These are phyloP conservation scores for Panellus pusillus DNA, from an alignment of 768 basidiomycete genomes.

Conservation along the genomic window DNA sequence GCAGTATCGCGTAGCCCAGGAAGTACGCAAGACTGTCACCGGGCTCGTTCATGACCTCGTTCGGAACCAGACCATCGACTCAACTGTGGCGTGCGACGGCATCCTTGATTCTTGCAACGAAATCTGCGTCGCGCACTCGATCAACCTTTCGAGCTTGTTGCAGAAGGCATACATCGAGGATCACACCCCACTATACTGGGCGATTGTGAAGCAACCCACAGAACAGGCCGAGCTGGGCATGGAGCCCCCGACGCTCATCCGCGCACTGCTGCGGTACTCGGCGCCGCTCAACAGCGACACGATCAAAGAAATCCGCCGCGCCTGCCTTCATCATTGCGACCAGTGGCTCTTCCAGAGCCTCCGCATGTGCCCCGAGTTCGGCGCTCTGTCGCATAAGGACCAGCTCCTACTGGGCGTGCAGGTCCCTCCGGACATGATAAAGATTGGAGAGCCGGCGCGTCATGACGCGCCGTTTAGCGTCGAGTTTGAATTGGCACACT, in stretches of 20 bases:
- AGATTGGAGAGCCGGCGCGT: constrained; percentile 33
- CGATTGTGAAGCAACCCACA: constrained; percentile 42
- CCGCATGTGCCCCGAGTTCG: constrained; percentile 33
- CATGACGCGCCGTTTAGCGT: constrained; percentile 39
- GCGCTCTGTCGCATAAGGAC: constrained; percentile 26
- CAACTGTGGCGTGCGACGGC: constrained; percentile 17
- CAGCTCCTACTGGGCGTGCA: constrained; percentile 14
- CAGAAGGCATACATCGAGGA: constrained; percentile 48
- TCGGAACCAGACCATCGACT: constrained; percentile 18
- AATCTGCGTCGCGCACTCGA: constrained; percentile 37
- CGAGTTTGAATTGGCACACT: constrained; percentile 37
- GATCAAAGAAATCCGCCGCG: constrained; percentile 44
- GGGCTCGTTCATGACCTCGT: constrained; percentile 44
- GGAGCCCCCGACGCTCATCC: constrained; percentile 29
- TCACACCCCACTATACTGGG: constrained; percentile 55
- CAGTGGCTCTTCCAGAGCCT: constrained; percentile 40
- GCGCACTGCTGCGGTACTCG: constrained; percentile 37
- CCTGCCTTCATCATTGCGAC: constrained; percentile 45
- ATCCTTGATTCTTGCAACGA: constrained; percentile 48
- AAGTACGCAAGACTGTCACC: constrained; percentile 31
- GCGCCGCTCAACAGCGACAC: constrained; percentile 30
- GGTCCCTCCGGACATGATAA: constrained; percentile 33
- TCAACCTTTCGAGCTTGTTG: constrained; percentile 42
- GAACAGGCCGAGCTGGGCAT: constrained; percentile 4
- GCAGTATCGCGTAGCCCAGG: constrained; percentile 31